A percentile compares a stretch with the other conserved stretches of the same genome.
These are phyloP conservation scores for Setaria viridis DNA, from an alignment of 202 grass and related monocot species.

Conservation along the genomic window DNA sequence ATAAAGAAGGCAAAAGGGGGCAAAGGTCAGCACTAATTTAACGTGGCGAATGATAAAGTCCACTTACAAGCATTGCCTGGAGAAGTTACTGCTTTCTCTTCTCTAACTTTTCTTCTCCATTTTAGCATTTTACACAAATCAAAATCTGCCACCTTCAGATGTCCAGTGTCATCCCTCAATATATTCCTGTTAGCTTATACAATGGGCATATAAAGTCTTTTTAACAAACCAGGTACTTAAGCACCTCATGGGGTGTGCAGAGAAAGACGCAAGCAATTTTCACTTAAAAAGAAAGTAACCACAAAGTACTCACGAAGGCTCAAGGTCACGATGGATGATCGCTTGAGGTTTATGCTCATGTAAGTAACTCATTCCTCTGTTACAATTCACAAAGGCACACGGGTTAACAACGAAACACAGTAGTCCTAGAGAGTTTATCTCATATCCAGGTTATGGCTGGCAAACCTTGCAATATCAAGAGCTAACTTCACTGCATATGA, in stretches of 20 bases:
- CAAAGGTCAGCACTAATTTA: constrained; percentile 15
- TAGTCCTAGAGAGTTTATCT: neutral
- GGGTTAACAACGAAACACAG: constrained; percentile 38
- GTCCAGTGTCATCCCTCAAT: constrained; percentile 93
- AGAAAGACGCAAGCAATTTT: neutral
- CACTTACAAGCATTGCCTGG: constrained; percentile 77
- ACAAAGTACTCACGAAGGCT: constrained; percentile 82
- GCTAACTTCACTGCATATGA: constrained; percentile 80
- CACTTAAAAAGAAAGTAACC: neutral
- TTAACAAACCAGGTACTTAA: constrained; percentile 41
- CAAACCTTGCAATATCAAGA: constrained; percentile 98
- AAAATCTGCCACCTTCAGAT: constrained; percentile 99
- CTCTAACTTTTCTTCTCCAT: constrained; percentile 89
- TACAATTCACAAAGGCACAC: constrained; percentile 45
- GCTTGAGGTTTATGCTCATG: constrained; percentile 94
- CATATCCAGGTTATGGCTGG: constrained; percentile 19
- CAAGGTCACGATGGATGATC: constrained; percentile 98
- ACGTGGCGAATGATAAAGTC: constrained; percentile 14
- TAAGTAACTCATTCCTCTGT: constrained; percentile 97
- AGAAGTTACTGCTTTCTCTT: constrained; percentile 71
- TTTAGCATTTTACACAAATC: constrained; percentile 91
- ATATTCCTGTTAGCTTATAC: constrained; percentile 87
- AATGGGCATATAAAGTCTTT: constrained; percentile 45
- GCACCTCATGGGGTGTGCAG: constrained; percentile 17
- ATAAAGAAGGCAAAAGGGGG: neutral